Evolutionary conservation across 2,329 filamentous ascomycete species (phyloP).

Genomic region (Endocalyx cinctus): DNA sequence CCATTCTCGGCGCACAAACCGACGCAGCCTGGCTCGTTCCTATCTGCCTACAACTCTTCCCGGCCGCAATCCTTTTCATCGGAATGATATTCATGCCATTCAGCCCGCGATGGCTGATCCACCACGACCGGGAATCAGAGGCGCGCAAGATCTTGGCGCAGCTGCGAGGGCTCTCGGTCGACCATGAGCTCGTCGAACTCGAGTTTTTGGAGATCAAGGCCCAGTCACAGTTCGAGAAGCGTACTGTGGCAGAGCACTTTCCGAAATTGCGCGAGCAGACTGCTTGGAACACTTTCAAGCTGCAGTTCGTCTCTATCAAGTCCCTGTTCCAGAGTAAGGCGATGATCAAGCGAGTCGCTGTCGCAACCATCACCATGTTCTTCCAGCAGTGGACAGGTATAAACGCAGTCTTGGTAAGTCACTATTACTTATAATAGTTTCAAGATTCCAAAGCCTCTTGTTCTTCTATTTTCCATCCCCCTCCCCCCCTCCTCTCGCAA

Average conservation of each 20-base stretch:
- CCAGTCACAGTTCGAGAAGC: slow-evolving; percentile 72
- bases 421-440: background rate
- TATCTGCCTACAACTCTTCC: slow-evolving; percentile 65
- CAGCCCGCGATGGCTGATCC: slow-evolving; percentile 69
- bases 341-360: slow-evolving; percentile 63
- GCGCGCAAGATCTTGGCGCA: slow-evolving; percentile 57
- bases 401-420: slow-evolving; percentile 50
- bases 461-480: too few species aligned
- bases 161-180: slow-evolving; percentile 56
- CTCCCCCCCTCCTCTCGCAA: too few species aligned
- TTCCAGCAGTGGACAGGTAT: slow-evolving; percentile 52
- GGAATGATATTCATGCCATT: slow-evolving; percentile 81
- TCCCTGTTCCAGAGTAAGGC: slow-evolving; percentile 60
- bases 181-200: slow-evolving; percentile 66
- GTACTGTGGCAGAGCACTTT: slow-evolving; percentile 62
- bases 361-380: slow-evolving; percentile 60
- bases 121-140: slow-evolving; percentile 60
- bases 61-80: slow-evolving; percentile 59
- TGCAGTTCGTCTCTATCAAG: slow-evolving; percentile 64
- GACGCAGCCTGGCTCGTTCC: slow-evolving; percentile 72
- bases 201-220: slow-evolving; percentile 84
- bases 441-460: too few species aligned
- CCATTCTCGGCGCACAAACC: slow-evolving; percentile 41
- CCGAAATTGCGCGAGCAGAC: slow-evolving; percentile 59
- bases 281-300: slow-evolving; percentile 58